Base-by-base conservation (phyloP, 306 rosid genomes). In the Sesbania bispinosa region DNA sequence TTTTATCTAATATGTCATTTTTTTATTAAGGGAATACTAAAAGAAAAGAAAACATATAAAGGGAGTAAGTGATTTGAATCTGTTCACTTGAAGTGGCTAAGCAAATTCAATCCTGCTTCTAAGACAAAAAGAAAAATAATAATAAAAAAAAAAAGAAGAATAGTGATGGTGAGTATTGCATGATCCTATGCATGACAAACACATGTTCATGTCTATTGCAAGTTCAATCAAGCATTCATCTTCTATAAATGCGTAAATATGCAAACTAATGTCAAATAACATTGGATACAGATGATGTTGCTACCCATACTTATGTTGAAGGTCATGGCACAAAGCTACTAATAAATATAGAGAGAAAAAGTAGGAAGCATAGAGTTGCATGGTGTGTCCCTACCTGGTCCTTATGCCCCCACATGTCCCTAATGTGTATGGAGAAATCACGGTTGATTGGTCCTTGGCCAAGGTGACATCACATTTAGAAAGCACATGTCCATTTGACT, bases 391-490 rank as follows among this genome's bases (percentile, higher is more conserved):
- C 47, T 54, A 30, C 41, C 2, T 32, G 41, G 20, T 45, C 13
- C 51, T 35, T 51, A 9, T 58, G 54, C 24, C 83, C 80, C 77
- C 80, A 53, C 82, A 68, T 74, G 86, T 47, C 55, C 61, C 80
- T 75, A 4, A 30, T 18, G 51, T 23, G 47, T 57, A 63, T 38
- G 78, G 71, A 69, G 81, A 82, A 82, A 82, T 84, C 57, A 69
- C 39, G 77, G 76, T 45, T 48, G 50, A 74, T 80, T 68, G 78
- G 79, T 73, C 73, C 51, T 32, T 69, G 11, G 24, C 60, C 59
- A 42, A 54, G 29, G 43, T 62, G 36, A 36, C 79, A 64, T 35
- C 76, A 80, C 52, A 72, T 62, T 62, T 50, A 39, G 33, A 75
- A 76, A 79, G 74, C 74, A 59, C 45, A 35, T 16, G n/a, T n/a